phyloP scores from a whole-genome alignment of 2,329 filamentous ascomycete species.

The Tolypocladium amazonense region DNA sequence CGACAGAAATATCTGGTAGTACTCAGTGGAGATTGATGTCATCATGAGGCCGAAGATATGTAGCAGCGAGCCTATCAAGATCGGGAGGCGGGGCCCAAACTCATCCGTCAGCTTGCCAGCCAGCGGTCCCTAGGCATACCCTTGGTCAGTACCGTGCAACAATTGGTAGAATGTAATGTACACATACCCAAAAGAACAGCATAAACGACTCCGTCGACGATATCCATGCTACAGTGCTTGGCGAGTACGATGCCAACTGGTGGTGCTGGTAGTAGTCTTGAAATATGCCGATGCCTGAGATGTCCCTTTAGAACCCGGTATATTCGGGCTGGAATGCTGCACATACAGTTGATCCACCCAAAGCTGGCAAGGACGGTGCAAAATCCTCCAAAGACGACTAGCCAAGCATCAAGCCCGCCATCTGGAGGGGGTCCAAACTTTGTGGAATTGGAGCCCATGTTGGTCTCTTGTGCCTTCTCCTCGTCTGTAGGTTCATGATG shows the following conservation, averaged over 20 bases:
- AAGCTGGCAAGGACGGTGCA: neutral
- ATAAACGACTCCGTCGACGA: neutral
- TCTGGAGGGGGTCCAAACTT: neutral
- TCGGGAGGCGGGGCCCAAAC: neutral
- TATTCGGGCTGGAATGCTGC: neutral
- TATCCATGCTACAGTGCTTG: neutral
- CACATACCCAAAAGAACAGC: neutral
- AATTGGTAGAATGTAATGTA: neutral
- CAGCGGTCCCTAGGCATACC: neutral
- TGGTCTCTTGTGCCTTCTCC: neutral
- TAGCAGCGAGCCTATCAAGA: neutral
- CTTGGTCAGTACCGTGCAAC: too few species aligned
- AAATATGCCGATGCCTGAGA: neutral
- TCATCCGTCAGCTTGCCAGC: neutral
- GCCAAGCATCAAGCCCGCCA: neutral
- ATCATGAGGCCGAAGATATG: neutral
- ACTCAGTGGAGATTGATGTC: neutral
- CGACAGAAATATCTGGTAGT: neutral
- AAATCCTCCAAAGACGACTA: neutral
- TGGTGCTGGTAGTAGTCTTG: neutral
- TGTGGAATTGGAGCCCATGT: neutral
- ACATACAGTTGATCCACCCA: neutral
- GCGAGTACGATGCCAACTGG: neutral
- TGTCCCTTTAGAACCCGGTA: neutral
- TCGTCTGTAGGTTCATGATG: neutral